A percentile compares a stretch with the other conserved stretches of the same genome.
phyloP scores from a whole-genome alignment of 2,329 filamentous ascomycete genomes.

The Conoideocrella luteorostrata region DNA sequence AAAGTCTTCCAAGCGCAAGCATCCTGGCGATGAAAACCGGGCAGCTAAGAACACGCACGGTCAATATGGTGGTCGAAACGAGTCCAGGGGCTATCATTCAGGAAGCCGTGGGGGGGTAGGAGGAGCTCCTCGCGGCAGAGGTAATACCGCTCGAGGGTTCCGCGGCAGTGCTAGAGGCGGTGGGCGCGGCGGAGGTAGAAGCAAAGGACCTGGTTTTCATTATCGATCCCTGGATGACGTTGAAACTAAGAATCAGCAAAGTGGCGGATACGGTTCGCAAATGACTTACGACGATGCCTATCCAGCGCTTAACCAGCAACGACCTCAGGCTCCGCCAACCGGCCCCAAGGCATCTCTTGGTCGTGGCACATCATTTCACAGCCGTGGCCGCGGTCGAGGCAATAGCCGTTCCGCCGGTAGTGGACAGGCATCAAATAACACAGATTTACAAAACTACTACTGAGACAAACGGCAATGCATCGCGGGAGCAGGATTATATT shows the following conservation, averaged over 20 bases:
- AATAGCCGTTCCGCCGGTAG: slow-evolving; percentile 19
- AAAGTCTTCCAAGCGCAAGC: slow-evolving; percentile 53
- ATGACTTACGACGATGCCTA: slow-evolving; percentile 43
- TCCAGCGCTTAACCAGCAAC: slow-evolving; percentile 18
- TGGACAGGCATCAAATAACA: slow-evolving; percentile 16
- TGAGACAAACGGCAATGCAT: slow-evolving; percentile 14
- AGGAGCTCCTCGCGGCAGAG: slow-evolving; percentile 27
- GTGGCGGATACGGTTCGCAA: slow-evolving; percentile 32
- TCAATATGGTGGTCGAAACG: slow-evolving; percentile 31
- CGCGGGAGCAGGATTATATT: too few relatives aligned
- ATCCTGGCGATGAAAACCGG: slow-evolving; percentile 42
- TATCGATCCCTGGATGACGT: slow-evolving; percentile 67
- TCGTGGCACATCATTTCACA: background rate
- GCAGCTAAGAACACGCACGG: slow-evolving; percentile 25
- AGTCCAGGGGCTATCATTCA: slow-evolving; percentile 37
- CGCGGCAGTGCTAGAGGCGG: slow-evolving; percentile 35
- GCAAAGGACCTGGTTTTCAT: slow-evolving; percentile 42
- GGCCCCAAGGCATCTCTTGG: slow-evolving; percentile 9
- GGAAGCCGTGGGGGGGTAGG: slow-evolving; percentile 23
- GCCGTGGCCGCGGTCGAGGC: slow-evolving; percentile 12
- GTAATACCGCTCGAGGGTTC: slow-evolving; percentile 31
- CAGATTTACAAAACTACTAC: slow-evolving; percentile 37
- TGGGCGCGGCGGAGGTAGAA: slow-evolving; percentile 30
- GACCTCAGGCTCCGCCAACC: slow-evolving; percentile 13
- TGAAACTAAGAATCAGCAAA: slow-evolving; percentile 39